Base-by-base conservation (phyloP, 169 alveolate species). In the Toxoplasma gondii region DNA sequence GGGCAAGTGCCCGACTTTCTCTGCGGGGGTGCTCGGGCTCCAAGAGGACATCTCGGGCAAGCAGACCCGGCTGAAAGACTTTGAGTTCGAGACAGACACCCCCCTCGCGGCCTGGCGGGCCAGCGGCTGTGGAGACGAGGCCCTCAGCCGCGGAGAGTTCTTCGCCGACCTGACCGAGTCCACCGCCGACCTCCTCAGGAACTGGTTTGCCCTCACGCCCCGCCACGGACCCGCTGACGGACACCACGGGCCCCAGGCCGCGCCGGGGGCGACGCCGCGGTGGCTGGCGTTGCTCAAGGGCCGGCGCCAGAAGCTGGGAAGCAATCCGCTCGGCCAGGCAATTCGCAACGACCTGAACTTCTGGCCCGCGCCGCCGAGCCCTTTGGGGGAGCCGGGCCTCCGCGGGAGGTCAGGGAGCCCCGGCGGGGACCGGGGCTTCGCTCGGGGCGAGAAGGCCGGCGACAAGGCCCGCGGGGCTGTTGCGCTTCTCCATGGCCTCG, bases 1-100 rank as follows among this genome's bases (percentile, higher is more conserved):
- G 41, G 95, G 95, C 4, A 31, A 86, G 31, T 93, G 95, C 53
- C 95, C 95, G 49, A 93, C 95, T 31, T 93, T 93, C 54, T 74
- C 91, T n/a, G 95, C 91, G 78, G 95, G 95, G 19, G 34, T 93
- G 12, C 27, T 93, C 44, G 95, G 95, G 41, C 81, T 93, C 54
- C 92, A 93, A 53, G 95, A 93, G 84, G 95, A 93, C 58, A 91
- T 93, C 38, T 53, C 81, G 69, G 95, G 95, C 43, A 54, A 53
- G 36, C 91, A 58, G 93, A 93, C 93, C 49, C 82, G 90, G n/a
- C 91, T 93, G 43, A 53, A 93, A 12, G 92, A 93, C 34, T 82
- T 69, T 38, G 95, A 93, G 34, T 86, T 93, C 78, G 95, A 93
- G 36, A 86, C 90, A 0, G 95, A 93, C 88, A 82, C 93, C 22